Conservation (phyloP, 768 basidiomycete genomes). For the Cantharellus cinnabarinus region DNA sequence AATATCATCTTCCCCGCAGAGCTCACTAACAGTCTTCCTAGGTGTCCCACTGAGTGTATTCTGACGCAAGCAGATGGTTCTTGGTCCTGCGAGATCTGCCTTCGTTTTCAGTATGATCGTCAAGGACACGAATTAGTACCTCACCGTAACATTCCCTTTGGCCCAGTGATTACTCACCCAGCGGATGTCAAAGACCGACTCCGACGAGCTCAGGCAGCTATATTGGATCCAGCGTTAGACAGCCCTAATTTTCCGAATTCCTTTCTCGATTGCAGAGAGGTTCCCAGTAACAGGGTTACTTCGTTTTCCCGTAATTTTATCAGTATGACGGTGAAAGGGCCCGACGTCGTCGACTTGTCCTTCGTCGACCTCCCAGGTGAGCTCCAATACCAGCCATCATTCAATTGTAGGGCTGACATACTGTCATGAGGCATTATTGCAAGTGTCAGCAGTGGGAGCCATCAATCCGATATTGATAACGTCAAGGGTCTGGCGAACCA, state of each 20-base stretch:
- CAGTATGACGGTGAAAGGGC: conserved; percentile 36
- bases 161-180: conserved; percentile 2
- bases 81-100: conserved; percentile 19
- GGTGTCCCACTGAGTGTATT: conserved; percentile 22
- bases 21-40: conserved; percentile 4
- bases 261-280: conserved; percentile 4
- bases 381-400: not conserved
- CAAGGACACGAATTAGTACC: not conserved
- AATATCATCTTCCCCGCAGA: not conserved
- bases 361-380: conserved; percentile 43
- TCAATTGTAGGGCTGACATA: not conserved
- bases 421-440: conserved; percentile 5
- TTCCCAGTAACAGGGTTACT: conserved; percentile 6
- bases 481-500: conserved; percentile 4
- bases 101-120: conserved; percentile 16
- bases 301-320: conserved; percentile 37
- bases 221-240: conserved; percentile 9
- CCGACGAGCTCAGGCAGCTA: conserved; percentile 11
- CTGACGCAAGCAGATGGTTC: conserved; percentile 9
- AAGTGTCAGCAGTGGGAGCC: conserved; percentile 2
- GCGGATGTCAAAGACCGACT: conserved; percentile 9
- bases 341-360: conserved; percentile 39
- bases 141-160: conserved; percentile 8
- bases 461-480: conserved; percentile 2
- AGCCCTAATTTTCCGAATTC: conserved; percentile 1